Base-by-base conservation (phyloP, 768 basidiomycete genomes). In the Mycena pura region DNA sequence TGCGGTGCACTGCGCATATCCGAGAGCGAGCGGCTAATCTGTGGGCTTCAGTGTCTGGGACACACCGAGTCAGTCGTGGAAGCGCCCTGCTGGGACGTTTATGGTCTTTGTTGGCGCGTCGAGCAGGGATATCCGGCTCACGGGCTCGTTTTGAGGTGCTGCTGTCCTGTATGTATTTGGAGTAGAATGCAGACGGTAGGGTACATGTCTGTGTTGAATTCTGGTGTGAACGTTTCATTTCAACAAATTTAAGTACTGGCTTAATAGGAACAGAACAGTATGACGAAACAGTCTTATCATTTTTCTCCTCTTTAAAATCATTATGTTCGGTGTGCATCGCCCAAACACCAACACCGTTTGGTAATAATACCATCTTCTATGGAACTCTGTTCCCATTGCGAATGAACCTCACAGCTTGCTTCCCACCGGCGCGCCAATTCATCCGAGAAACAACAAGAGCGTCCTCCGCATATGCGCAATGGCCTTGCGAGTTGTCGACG, bases 21-120 rank as follows among this genome's bases (percentile, higher is more conserved):
- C 11, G n/a, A 17, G 13, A 17, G 3, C 21, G 15, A 2, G 36
- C 4, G 15, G 32, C 48, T 82, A 79, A 60, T n/a, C n/a, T n/a
- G n/a, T n/a, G n/a, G n/a, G n/a, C n/a, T n/a, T n/a, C n/a, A n/a
- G n/a, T n/a, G 68, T 81, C 32, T 88, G 88, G 87, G 82, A 87
- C 71, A 80, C 80, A 1, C 72, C 74, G 6, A 76, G 73, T 45
- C 86, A 88, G 69, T 65, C 70, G 21, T 88, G 84, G 77, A 72
- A 77, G 5, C 76, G 80, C 5, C 85, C 86, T 9, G 44, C 74
- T 1, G 87, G 87, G 3, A 78, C 70, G 25, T 88, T 86, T 68
- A 77, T 65, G 0, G 81, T 87, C 28, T 81, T 74, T 57, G 79
- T 86, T 36, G 86, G 87, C 9, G 81, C 83, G 9, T 84, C 83